These are phyloP conservation scores for Pseudohalonectria lignicola DNA, from an alignment of 2,329 filamentous ascomycete species.

Conservation along the genomic window DNA sequence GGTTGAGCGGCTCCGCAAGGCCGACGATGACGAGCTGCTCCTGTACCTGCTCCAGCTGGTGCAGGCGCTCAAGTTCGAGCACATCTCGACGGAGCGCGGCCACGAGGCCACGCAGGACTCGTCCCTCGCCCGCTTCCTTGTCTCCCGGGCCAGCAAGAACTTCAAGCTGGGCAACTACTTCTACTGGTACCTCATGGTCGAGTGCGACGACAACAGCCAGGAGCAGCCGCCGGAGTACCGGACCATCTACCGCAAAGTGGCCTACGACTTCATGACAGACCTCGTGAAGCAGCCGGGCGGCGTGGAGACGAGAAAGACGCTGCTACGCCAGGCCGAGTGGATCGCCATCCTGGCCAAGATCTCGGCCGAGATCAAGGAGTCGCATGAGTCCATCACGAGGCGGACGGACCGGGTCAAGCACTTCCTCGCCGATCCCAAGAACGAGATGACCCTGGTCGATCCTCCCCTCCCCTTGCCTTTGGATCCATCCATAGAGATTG, in stretches of 20 bases:
- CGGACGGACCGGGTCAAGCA: conserved; percentile 81
- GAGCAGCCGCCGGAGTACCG: conserved; percentile 67
- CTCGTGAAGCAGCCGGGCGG: conserved; percentile 64
- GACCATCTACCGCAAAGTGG: conserved; percentile 82
- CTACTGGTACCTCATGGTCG: conserved; percentile 98
- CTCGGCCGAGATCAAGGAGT: conserved; percentile 76
- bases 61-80: conserved; percentile 90
- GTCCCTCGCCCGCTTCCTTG: conserved; percentile 80
- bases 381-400: conserved; percentile 63
- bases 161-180: conserved; percentile 90
- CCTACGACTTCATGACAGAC: conserved; percentile 92
- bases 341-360: conserved; percentile 80
- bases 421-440: conserved; percentile 77
- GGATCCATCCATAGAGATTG: conserved; percentile 71
- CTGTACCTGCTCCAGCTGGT: conserved; percentile 90
- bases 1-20: conserved; percentile 81
- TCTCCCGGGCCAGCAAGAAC: conserved; percentile 77
- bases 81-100: conserved; percentile 52
- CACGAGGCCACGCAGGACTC: conserved; percentile 60
- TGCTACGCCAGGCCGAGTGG: conserved; percentile 82
- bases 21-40: conserved; percentile 83
- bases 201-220: conserved; percentile 75
- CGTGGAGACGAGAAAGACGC: conserved; percentile 58
- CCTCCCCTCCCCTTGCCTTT: conserved; percentile 80
- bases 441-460: conserved; percentile 74